These are phyloP conservation scores for Starmerella bacillaris DNA, from an alignment of 805 yeast genomes.

Conservation along the genomic window DNA sequence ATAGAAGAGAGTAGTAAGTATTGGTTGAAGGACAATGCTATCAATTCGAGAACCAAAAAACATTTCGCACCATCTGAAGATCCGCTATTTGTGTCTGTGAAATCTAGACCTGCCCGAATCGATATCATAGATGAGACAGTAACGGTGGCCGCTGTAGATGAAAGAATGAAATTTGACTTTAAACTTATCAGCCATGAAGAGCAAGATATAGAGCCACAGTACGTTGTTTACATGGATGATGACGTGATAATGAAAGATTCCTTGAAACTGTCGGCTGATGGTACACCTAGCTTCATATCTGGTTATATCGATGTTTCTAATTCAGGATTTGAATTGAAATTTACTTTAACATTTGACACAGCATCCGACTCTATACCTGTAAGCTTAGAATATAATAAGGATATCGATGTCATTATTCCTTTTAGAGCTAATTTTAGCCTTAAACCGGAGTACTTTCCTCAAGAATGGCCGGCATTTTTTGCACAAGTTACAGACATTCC, in stretches of 20 bases:
- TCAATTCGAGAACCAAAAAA: constrained; percentile 3
- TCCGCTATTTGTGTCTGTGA: constrained; percentile 5
- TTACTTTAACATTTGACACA: constrained; percentile 12
- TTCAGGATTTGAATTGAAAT: constrained; percentile 6
- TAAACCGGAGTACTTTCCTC: constrained; percentile 20
- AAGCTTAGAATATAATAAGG: constrained; percentile 12
- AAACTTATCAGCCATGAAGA: constrained; percentile 17
- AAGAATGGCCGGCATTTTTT: constrained; percentile 25
- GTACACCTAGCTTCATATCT: neutral
- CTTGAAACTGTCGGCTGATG: constrained; percentile 1
- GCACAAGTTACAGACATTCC: constrained; percentile 20
- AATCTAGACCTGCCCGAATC: constrained; percentile 21
- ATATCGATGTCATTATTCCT: constrained; percentile 22
- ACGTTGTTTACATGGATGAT: constrained; percentile 2
- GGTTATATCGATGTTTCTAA: constrained; percentile 9
- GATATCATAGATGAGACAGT: constrained; percentile 12
- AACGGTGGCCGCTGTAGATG: constrained; percentile 17
- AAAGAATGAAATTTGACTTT: constrained; percentile 12
- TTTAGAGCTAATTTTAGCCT: constrained; percentile 25
- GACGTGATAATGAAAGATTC: neutral
- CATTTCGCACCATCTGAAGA: constrained; percentile 8
- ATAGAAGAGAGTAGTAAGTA: constrained; percentile 2
- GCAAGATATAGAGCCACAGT: constrained; percentile 15
- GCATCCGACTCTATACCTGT: constrained; percentile 18
- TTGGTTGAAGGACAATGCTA: constrained; percentile 4